A percentile compares a stretch with the other conserved stretches of the same genome.
These are phyloP conservation scores for Phragmites australis DNA, from an alignment of 176 grass and related monocot species.

Conservation along the genomic window DNA sequence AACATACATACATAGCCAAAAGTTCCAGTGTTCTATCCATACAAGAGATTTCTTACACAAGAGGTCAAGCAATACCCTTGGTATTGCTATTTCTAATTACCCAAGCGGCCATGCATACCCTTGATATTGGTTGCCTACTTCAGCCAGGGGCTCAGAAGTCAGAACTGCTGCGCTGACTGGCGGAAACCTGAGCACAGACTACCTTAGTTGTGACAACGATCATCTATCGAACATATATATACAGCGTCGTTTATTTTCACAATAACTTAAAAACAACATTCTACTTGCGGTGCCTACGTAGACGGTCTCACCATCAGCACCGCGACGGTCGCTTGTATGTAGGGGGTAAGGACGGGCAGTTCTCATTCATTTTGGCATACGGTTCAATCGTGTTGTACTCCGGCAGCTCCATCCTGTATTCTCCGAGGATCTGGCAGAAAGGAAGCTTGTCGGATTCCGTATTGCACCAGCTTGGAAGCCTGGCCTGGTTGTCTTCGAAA, in stretches of 20 bases:
- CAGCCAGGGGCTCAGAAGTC: background rate
- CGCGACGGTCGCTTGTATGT: constrained; percentile 58
- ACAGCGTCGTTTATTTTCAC: constrained; percentile 28
- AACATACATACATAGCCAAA: too few species aligned
- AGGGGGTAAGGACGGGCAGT: constrained; percentile 86
- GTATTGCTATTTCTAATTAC: too few species aligned
- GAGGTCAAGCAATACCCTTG: too few species aligned
- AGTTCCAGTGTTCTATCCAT: too few species aligned
- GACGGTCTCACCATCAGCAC: constrained; percentile 48
- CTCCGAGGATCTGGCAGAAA: constrained; percentile 90
- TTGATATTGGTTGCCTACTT: background rate
- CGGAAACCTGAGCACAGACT: background rate
- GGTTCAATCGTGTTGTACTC: constrained; percentile 85
- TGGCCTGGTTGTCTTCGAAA: constrained; percentile 63
- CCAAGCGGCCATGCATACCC: background rate
- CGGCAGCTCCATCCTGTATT: constrained; percentile 91
- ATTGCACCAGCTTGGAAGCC: constrained; percentile 82
- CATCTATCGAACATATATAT: constrained; percentile 24
- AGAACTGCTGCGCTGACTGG: constrained; percentile 16
- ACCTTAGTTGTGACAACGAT: background rate
- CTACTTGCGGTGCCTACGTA: background rate
- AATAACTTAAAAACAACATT: constrained; percentile 6
- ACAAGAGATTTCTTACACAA: too few species aligned
- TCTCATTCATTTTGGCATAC: constrained; percentile 90
- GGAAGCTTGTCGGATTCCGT: constrained; percentile 51